Percentiles rank a stretch among this genome's conserved stretches.
Conservation (phyloP, 2,329 filamentous ascomycete genomes). For the Epichloe baconii region DNA sequence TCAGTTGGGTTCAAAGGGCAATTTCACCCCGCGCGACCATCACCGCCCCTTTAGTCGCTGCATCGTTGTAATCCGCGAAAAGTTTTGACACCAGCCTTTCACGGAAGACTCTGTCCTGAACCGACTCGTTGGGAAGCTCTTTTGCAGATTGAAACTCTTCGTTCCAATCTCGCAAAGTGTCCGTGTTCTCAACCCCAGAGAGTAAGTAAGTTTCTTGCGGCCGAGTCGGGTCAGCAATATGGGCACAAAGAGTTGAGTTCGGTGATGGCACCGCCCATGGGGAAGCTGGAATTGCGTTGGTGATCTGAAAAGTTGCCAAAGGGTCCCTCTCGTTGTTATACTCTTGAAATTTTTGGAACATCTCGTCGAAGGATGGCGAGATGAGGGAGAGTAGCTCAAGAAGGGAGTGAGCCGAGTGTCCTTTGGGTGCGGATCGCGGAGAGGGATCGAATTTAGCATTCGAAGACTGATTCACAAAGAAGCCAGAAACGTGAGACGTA, state of each 20-base stretch:
- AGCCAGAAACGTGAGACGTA: slow-evolving; percentile 85
- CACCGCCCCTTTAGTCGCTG: slow-evolving; percentile 81
- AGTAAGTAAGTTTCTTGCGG: slow-evolving; percentile 89
- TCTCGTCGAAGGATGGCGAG: slow-evolving; percentile 67
- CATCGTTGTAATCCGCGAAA: slow-evolving; percentile 95
- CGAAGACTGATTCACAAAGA: slow-evolving; percentile 93
- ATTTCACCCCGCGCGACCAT: slow-evolving; percentile 88
- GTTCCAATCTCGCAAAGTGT: slow-evolving; percentile 95
- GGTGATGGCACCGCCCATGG: slow-evolving; percentile 78
- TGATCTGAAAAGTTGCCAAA: slow-evolving; percentile 86
- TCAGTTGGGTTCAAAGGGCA: slow-evolving; percentile 88
- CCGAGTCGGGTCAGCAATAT: slow-evolving; percentile 73
- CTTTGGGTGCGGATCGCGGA: slow-evolving; percentile 67
- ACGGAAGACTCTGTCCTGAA: slow-evolving; percentile 91
- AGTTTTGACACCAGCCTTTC: slow-evolving; percentile 90
- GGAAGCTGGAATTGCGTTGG: slow-evolving; percentile 81
- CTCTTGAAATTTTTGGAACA: slow-evolving; percentile 68
- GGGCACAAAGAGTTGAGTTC: slow-evolving; percentile 49
- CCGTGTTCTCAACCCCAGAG: slow-evolving; percentile 81
- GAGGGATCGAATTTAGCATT: slow-evolving; percentile 91
- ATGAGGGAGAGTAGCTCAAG: slow-evolving; percentile 65
- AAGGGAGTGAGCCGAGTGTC: slow-evolving; percentile 70
- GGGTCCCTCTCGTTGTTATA: slow-evolving; percentile 78
- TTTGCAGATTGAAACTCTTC: slow-evolving; percentile 96
- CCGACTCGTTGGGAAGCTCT: slow-evolving; percentile 82